Base-by-base conservation (phyloP, 805 yeast genomes). In the Debaryomyces hansenii region DNA sequence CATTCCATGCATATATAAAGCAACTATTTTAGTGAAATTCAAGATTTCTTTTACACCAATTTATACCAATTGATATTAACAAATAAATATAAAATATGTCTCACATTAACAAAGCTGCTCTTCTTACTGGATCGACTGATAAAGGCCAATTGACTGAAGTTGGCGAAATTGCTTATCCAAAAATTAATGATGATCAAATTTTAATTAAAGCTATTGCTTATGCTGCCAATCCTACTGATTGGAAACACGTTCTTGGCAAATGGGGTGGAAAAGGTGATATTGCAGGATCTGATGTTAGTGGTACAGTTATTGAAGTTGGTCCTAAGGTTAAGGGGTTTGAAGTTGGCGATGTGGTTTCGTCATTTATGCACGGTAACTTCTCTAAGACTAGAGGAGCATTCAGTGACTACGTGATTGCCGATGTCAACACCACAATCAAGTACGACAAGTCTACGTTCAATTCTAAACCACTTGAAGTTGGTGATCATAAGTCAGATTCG, bases 171-270 rank as follows among this genome's bases (percentile, higher is more conserved):
- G 38, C 49, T 11, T 37, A 42, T 37, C 49, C 49, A 33, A 31
- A n/a, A 14, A 20, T 46, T 9, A 16, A 42, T 7, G 50, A 43
- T 14, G 59, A 57, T 20, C 69, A 75, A 47, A 55, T 84, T 11
- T 62, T 83, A 11, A 62, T 85, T 44, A 75, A 79, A 58, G 70
- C 79, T 4, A 60, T 63, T 20, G 81, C 87, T 6, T 77, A 63
- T 44, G 88, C 85, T 1, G 72, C 75, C 34, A 85, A 85, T 56
- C 90, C 90, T 37, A 79, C 85, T 5, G 91, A 85, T 58, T 83
- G 85, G 84, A 83, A 83, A 55, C 87, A 83, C 55, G 58, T 75
- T 38, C 70, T 57, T 4, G 60, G 44, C 42, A 67, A 8, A 53
- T 66, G 46, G 79, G 82, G 15, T 62, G 53, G 1, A 27, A 32